Percentiles rank a stretch among this genome's conserved stretches.
These are phyloP conservation scores for Cladorrhinum sp. DNA, from an alignment of 2,329 filamentous ascomycete species.

Conservation along the genomic window DNA sequence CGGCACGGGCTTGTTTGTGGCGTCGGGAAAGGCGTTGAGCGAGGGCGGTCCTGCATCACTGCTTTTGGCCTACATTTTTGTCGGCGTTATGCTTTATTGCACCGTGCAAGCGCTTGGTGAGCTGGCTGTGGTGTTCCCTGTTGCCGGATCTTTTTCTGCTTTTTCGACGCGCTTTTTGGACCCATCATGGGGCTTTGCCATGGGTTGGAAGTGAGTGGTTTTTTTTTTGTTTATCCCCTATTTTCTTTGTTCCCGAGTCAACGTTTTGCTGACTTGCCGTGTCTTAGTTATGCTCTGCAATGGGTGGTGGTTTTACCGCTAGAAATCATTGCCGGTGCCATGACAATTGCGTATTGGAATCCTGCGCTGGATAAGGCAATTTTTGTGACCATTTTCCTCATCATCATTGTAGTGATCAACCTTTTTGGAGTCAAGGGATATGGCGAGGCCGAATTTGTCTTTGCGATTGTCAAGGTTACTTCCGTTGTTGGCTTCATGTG, in stretches of 20 bases:
- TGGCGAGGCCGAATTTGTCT: slow-evolving; percentile 59
- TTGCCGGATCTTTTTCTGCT: slow-evolving; percentile 58
- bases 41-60: slow-evolving; percentile 75
- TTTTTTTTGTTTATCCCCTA: slow-evolving; percentile 42
- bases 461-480: slow-evolving; percentile 54
- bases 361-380: slow-evolving; percentile 38
- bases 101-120: slow-evolving; percentile 59
- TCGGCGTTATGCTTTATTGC: slow-evolving; percentile 85
- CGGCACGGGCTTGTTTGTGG: slow-evolving; percentile 86
- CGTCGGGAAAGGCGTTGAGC: slow-evolving; percentile 70
- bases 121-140: slow-evolving; percentile 53
- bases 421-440: slow-evolving; percentile 56
- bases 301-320: slow-evolving; percentile 48
- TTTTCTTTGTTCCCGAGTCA: background rate
- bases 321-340: slow-evolving; percentile 47
- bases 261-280: background rate
- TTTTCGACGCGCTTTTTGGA: slow-evolving; percentile 57
- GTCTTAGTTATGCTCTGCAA: slow-evolving; percentile 43
- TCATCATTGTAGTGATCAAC: slow-evolving; percentile 51
- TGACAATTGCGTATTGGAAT: slow-evolving; percentile 51
- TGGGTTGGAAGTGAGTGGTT: slow-evolving; percentile 48
- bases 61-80: slow-evolving; percentile 70
- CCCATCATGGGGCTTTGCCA: slow-evolving; percentile 52
- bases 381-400: slow-evolving; percentile 56
- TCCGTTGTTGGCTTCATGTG: slow-evolving; percentile 38